A percentile compares a stretch with the other conserved stretches of the same genome.
Evolutionary conservation across 2,329 filamentous ascomycete genomes (phyloP).

Genomic region (Xylariaceae sp.): DNA sequence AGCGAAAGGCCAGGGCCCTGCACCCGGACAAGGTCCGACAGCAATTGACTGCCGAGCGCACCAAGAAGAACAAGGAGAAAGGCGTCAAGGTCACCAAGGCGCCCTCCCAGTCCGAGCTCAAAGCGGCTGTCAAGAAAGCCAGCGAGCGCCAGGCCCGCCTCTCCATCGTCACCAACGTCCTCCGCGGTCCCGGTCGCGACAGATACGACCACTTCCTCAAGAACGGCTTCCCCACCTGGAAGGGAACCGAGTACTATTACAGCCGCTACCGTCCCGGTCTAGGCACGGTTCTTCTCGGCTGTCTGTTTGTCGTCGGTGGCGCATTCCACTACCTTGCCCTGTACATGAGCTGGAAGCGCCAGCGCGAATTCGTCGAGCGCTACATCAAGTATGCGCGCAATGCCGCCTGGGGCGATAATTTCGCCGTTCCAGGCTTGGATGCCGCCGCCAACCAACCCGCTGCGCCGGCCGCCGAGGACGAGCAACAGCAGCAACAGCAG

Average conservation of each 20-base stretch:
- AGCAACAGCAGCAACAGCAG: conserved; percentile 28
- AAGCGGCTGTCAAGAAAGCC: conserved; percentile 72
- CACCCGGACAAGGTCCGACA: conserved; percentile 97
- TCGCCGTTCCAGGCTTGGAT: conserved; percentile 64
- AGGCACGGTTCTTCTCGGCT: conserved; percentile 72
- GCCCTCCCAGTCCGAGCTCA: conserved; percentile 69
- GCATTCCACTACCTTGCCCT: conserved; percentile 81
- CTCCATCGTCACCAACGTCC: conserved; percentile 77
- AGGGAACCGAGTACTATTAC: conserved; percentile 98
- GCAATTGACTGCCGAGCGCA: conserved; percentile 66
- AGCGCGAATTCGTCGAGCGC: conserved; percentile 83
- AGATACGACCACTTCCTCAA: conserved; percentile 91
- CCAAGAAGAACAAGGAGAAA: conserved; percentile 49
- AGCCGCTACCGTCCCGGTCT: conserved; percentile 85
- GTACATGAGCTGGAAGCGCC: conserved; percentile 81
- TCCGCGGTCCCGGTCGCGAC: conserved; percentile 72
- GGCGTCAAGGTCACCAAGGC: conserved; percentile 62
- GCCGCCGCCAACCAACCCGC: conserved; percentile 41
- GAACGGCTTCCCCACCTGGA: conserved; percentile 94
- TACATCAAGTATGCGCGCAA: conserved; percentile 87
- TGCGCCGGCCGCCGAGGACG: conserved; percentile 41
- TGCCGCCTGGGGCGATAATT: conserved; percentile 83
- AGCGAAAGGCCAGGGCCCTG: conserved; percentile 73
- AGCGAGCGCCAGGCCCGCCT: conserved; percentile 79
- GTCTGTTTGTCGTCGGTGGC: conserved; percentile 79